Base-by-base conservation (phyloP, 2,329 filamentous ascomycete species). In the Mycosphaerelloides madeirae region DNA sequence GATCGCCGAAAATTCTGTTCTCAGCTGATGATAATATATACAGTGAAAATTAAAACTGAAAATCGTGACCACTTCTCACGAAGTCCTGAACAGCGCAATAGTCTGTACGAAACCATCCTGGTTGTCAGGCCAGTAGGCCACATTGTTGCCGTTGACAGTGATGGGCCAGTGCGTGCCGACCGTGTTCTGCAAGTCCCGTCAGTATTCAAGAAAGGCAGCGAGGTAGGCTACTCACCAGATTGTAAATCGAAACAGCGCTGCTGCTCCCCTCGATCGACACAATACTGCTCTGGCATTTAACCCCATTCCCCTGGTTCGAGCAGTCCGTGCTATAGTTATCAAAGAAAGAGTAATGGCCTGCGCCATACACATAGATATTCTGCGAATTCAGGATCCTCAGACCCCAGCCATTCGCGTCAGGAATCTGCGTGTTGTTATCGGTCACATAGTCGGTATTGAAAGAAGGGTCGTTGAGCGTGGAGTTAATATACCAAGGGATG, bases 311-410 rank as follows among this genome's bases (percentile, higher is more conserved):
- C 32, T 64, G 60, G 28, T 65, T 57, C 3, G 67, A 68, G 56
- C 71, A 74, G 1, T 55, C 41, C 9, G 56, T 57, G 47, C 59
- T 72, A 65, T 84, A 84, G 63, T 83, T 79, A 60, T 77, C 72
- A 61, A 84, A 85, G 70, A 84, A 85, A 2, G 74, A 79, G 65
- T 87, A 87, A 12, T 85, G 57, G 0, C 83, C 84, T 0, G 76
- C 77, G 6, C 82, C 81, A 54, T 84, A 83, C 18, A 79, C 65
- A 14, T 76, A 65, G 11, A 86, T 65, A 57, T 77, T 72, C 35
- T 66, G 68, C 29, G 74, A 78, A 51, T 75, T 68, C 32, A 83
- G 56, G 29, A 87, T 71, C 6, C 83, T 73, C 22, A 87, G 66
- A 1, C 79, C 83, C 81, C 82, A 86, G 0, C 81, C 80, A 62